Conservation (phyloP, 2,329 filamentous ascomycete species). For the Verticillium zaregamsianum region DNA sequence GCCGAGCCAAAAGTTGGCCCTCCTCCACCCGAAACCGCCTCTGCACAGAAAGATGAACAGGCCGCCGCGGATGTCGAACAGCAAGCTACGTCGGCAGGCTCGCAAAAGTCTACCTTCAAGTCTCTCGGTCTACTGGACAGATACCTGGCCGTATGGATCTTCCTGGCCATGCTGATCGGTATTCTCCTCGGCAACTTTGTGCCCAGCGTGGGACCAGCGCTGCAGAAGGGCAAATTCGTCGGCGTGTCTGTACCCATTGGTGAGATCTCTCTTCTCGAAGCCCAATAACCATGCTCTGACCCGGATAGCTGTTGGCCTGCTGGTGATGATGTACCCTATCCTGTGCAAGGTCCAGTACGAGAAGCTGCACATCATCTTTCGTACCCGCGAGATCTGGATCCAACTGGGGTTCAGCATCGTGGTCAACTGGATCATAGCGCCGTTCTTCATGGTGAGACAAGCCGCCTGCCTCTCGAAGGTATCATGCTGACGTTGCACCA, state of each 20-base stretch:
- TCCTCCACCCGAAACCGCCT: no score
- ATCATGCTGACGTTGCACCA: conserved; percentile 19
- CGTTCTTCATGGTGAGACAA: conserved; percentile 67
- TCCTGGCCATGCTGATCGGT: conserved; percentile 72
- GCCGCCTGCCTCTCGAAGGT: conserved; percentile 6
- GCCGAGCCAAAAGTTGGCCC: background rate
- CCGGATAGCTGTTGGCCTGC: conserved; percentile 63
- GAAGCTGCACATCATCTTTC: conserved; percentile 63
- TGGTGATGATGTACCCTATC: conserved; percentile 95
- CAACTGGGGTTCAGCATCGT: conserved; percentile 75
- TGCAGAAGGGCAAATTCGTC: conserved; percentile 70
- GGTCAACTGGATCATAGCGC: conserved; percentile 80
- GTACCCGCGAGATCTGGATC: conserved; percentile 62
- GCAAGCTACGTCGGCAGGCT: background rate
- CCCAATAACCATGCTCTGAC: background rate
- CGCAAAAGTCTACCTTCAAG: conserved; percentile 40
- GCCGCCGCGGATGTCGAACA: conserved; percentile 8
- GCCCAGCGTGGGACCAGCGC: conserved; percentile 50
- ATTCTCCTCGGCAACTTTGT: conserved; percentile 76
- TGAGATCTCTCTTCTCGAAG: conserved; percentile 19
- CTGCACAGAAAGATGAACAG: background rate
- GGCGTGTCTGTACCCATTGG: conserved; percentile 64
- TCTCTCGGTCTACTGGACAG: conserved; percentile 57
- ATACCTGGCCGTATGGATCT: conserved; percentile 67
- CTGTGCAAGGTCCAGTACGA: conserved; percentile 83